Base-by-base conservation (phyloP, 192 early-diverging fungal genomes). In the Geosiphon pyriformis region DNA sequence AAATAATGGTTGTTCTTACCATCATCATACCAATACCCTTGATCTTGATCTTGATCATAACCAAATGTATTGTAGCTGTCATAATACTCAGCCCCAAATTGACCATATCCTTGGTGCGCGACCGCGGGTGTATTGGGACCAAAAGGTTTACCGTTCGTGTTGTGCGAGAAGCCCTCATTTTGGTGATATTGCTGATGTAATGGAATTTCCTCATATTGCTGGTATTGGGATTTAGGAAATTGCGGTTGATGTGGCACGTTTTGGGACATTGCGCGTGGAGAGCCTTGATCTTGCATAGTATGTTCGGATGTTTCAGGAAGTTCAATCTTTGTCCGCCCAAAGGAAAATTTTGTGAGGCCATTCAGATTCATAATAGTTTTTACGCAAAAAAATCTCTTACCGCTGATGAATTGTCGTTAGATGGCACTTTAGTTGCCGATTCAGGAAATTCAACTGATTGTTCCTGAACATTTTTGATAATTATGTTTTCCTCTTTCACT, bases 1-100 rank as follows among this genome's bases (percentile, higher is more conserved):
- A 2, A 55, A 55, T 29, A 12, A 20, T 4, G 6, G 15, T 42
- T 42, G 37, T 55, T 26, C 48, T 50, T 65, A 65, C 63, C 49
- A 20, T 65, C 63, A 29, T 65, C 51, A 4, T 54, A 65, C 63
- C 63, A 65, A 37, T 54, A 65, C 33, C 30, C 58, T 59, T 62
- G 61, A 53, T 35, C 47, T 65, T 52, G 63, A 55, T 65, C 51
- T 31, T 54, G 50, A 29, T 48, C 51, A 27, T 51, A 65, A 54
- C 63, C 63, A 42, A 37, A 65, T 51, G 31, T 51, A 54, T 65
- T 65, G 4, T 55, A 55, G 23, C 25, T 23, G 18, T 23, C 53
- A 55, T 65, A 65, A 55, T 65, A 65, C 11, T 1, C 6, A 23
- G 10, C 53, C 18, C 51, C 52, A 53, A 54, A 54, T 65, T 53